Conservation (phyloP, 768 basidiomycete genomes). For the Psilocybe tampanensis region DNA sequence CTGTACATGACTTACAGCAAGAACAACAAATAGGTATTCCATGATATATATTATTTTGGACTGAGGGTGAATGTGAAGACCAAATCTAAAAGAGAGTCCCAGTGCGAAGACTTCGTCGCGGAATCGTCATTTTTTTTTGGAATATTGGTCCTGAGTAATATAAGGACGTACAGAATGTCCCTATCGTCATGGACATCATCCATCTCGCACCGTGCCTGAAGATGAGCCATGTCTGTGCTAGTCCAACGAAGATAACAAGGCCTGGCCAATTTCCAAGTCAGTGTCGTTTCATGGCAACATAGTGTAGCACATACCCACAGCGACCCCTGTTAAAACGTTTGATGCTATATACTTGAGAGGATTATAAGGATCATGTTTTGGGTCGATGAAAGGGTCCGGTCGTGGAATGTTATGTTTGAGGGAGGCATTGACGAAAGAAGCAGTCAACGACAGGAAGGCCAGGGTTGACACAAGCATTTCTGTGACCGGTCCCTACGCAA, state of each 20-base stretch:
- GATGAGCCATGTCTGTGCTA: constrained; percentile 46
- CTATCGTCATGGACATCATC: constrained; percentile 66
- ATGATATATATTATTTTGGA: constrained; percentile 54
- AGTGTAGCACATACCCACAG: constrained; percentile 25
- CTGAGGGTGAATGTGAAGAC: constrained; percentile 54
- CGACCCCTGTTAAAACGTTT: constrained; percentile 51
- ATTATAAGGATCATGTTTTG: constrained; percentile 39
- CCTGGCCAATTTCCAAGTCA: constrained; percentile 15
- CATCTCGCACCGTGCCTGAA: constrained; percentile 51
- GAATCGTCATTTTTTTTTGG: neutral
- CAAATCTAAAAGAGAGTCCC: constrained; percentile 60
- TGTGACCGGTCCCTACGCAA: too few relatives aligned
- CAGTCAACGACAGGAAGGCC: constrained; percentile 10
- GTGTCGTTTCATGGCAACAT: neutral
- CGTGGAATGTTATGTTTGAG: constrained; percentile 17
- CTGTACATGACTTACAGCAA: constrained; percentile 45
- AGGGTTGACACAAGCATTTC: neutral
- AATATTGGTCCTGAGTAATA: neutral
- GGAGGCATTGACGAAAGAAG: constrained; percentile 17
- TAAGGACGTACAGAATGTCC: constrained; percentile 54
- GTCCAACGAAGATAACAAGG: constrained; percentile 41
- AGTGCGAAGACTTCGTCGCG: constrained; percentile 50
- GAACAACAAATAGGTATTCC: constrained; percentile 61
- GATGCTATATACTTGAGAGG: constrained; percentile 58
- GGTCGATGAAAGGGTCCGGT: constrained; percentile 52